phyloP scores from a whole-genome alignment of 495 filamentous ascomycete genomes.

The Annulohypoxylon maeteangense region DNA sequence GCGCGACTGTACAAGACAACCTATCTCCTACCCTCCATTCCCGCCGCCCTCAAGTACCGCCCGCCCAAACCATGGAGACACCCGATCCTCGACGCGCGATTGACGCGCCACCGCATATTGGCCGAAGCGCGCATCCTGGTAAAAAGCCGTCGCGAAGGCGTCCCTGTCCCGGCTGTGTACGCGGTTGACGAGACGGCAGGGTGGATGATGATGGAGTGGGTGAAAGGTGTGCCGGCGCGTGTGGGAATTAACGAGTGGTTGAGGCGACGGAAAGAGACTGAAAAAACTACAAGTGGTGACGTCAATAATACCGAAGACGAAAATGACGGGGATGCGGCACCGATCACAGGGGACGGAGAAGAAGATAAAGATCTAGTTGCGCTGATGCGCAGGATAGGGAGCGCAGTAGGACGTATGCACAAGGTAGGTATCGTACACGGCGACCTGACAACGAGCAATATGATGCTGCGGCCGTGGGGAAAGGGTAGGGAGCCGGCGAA shows the following conservation, averaged over 20 bases:
- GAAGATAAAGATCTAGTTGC: slow-evolving; percentile 52
- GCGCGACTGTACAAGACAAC: slow-evolving; percentile 89
- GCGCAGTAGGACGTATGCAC: slow-evolving; percentile 82
- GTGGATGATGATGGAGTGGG: slow-evolving; percentile 93
- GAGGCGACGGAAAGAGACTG: slow-evolving; percentile 39
- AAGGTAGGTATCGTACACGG: slow-evolving; percentile 87
- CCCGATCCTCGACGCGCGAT: slow-evolving; percentile 84
- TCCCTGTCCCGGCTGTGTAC: slow-evolving; percentile 80
- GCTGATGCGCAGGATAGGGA: slow-evolving; percentile 78
- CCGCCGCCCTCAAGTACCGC: slow-evolving; percentile 90
- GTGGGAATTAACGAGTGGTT: slow-evolving; percentile 74
- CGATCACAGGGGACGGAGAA: slow-evolving; percentile 47
- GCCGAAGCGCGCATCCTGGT: slow-evolving; percentile 87
- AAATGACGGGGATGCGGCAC: slow-evolving; percentile 54
- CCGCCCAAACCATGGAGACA: slow-evolving; percentile 94
- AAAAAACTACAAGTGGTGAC: slow-evolving; percentile 35
- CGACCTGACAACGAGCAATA: slow-evolving; percentile 96
- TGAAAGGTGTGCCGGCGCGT: slow-evolving; percentile 76
- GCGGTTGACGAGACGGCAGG: slow-evolving; percentile 77
- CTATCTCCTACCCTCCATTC: slow-evolving; percentile 74
- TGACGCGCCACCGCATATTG: slow-evolving; percentile 86
- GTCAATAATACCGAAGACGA: slow-evolving; percentile 24
- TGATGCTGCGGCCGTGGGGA: slow-evolving; percentile 76
- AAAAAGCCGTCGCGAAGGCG: slow-evolving; percentile 77
- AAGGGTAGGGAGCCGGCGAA: slow-evolving; percentile 28